A percentile compares a stretch with the other conserved stretches of the same genome.
phyloP scores from a whole-genome alignment of 257 asterid species.

The Solanum piurae region DNA sequence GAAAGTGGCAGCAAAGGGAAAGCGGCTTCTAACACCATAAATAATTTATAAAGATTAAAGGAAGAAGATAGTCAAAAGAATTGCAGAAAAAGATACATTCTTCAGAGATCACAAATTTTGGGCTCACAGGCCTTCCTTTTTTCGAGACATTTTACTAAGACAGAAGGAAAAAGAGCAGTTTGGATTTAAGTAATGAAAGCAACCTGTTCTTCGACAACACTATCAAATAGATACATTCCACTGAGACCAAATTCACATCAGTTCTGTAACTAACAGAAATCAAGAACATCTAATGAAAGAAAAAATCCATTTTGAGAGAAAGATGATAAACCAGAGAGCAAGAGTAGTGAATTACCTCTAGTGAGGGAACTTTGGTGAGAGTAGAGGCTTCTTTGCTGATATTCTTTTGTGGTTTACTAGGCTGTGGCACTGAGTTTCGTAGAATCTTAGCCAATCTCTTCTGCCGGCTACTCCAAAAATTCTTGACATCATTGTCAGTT shows the following conservation, averaged over 20 bases:
- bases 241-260: neutral
- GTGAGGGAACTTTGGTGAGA: slow-evolving; percentile 5
- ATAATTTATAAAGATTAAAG: neutral
- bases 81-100: neutral
- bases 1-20: neutral
- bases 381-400: slow-evolving; percentile 9
- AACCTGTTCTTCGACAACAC: neutral
- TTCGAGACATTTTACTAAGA: neutral
- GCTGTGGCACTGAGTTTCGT: slow-evolving; percentile 18
- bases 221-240: neutral
- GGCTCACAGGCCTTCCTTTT: neutral
- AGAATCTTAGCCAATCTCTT: slow-evolving; percentile 60
- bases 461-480: slow-evolving; percentile 83
- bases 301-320: neutral
- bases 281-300: neutral
- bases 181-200: neutral
- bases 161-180: neutral
- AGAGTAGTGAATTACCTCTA: slow-evolving; percentile 22
- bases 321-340: neutral
- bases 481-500: slow-evolving; percentile 87
- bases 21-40: neutral
- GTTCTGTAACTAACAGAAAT: neutral
- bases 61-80: neutral
- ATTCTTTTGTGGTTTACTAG: slow-evolving; percentile 25
- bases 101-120: neutral